Percentiles rank a stretch among this genome's conserved stretches.
phyloP scores from a whole-genome alignment of 108 stramenopile species.

The Nannochloropsis oceanica region DNA sequence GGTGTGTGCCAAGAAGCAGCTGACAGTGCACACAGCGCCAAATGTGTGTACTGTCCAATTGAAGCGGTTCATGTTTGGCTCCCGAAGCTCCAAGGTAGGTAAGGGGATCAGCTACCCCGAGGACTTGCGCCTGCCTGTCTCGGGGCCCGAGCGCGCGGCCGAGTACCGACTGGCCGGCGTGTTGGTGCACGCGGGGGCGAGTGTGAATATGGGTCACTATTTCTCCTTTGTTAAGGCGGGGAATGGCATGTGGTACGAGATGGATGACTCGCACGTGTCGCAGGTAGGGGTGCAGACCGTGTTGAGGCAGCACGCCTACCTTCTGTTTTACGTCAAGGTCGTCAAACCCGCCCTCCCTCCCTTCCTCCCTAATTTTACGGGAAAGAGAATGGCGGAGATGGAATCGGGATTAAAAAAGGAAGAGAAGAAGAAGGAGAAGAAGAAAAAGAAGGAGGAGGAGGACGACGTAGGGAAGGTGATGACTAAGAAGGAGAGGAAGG shows the following conservation, averaged over 20 bases:
- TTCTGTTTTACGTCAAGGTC: slow-evolving; percentile 20
- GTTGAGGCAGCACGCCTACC: slow-evolving; percentile 16
- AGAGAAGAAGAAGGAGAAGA: too few species aligned
- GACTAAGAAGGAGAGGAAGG: not conserved
- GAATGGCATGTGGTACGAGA: slow-evolving; percentile 37
- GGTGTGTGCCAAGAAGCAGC: slow-evolving; percentile 27
- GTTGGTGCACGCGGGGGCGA: slow-evolving; percentile 30
- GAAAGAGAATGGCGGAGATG: not conserved
- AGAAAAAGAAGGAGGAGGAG: too few species aligned
- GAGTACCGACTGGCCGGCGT: slow-evolving; percentile 17
- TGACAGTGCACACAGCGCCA: slow-evolving; percentile 45
- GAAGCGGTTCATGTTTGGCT: slow-evolving; percentile 71
- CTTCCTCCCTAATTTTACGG: not conserved
- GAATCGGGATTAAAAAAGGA: not conserved
- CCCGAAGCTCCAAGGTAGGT: slow-evolving; percentile 31
- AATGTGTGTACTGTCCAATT: slow-evolving; percentile 76
- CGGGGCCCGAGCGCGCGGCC: not conserved
- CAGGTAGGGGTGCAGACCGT: slow-evolving; percentile 6
- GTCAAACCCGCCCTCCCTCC: not conserved
- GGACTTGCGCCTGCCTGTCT: not conserved
- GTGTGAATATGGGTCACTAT: slow-evolving; percentile 36
- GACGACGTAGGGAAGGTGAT: too few species aligned
- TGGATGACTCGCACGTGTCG: slow-evolving; percentile 34
- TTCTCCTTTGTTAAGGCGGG: slow-evolving; percentile 25
- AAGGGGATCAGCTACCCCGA: slow-evolving; percentile 11